A percentile compares a stretch with the other conserved stretches of the same genome.
phyloP scores from a whole-genome alignment of 148 eudicot species.

The Limonium bicolor region DNA sequence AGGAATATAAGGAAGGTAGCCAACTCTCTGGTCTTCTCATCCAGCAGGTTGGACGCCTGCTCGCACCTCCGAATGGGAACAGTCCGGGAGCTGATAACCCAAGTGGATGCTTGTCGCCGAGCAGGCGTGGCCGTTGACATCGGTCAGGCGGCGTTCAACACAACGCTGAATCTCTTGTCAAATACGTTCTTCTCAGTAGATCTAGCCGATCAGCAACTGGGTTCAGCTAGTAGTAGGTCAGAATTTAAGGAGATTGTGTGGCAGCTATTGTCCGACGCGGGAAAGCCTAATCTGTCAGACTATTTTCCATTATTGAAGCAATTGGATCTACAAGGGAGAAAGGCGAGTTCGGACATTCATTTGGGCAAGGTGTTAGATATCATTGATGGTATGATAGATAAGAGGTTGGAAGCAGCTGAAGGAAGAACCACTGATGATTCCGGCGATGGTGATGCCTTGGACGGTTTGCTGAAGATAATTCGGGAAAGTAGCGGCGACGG shows the following conservation, averaged over 20 bases:
- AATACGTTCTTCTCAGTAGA: constrained; percentile 1
- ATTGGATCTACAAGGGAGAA: not conserved
- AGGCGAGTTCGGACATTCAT: not conserved
- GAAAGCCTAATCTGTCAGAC: not conserved
- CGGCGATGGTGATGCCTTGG: not conserved
- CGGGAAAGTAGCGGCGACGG: not conserved
- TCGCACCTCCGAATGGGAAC: not conserved
- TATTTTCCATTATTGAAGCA: not conserved
- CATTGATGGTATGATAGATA: not conserved
- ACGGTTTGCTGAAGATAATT: not conserved
- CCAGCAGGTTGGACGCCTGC: not conserved
- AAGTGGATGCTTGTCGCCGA: not conserved
- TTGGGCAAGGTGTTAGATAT: not conserved
- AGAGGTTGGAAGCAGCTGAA: not conserved
- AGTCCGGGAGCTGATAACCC: not conserved
- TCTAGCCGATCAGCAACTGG: constrained; percentile 8
- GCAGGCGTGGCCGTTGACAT: not conserved
- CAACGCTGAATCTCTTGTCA: not conserved
- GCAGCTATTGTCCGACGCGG: not conserved
- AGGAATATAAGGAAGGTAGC: not conserved
- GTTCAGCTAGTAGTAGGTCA: not conserved
- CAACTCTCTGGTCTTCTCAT: not conserved
- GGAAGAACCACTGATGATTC: not conserved
- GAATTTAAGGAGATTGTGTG: constrained; percentile 4
- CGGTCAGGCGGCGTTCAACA: not conserved